These are phyloP conservation scores for Diaporthe australafricana DNA, from an alignment of 2,329 filamentous ascomycete species.

Conservation along the genomic window DNA sequence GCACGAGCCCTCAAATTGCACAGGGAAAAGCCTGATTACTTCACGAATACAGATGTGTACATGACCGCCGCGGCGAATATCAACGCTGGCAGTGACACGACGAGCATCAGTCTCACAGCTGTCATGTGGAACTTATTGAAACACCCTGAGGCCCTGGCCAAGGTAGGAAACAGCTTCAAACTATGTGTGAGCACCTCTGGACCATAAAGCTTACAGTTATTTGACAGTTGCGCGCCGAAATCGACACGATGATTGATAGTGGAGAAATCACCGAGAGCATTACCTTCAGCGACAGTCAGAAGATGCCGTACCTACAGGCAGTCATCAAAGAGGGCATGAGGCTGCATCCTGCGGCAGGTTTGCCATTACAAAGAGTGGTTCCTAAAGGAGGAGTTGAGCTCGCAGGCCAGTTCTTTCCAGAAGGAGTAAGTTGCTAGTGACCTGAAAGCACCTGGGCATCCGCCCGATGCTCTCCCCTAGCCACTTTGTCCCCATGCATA, in stretches of 20 bases:
- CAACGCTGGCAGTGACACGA: slow-evolving; percentile 51
- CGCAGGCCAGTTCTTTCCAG: slow-evolving; percentile 41
- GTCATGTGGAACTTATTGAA: slow-evolving; percentile 46
- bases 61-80: slow-evolving; percentile 43
- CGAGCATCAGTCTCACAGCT: slow-evolving; percentile 47
- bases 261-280: slow-evolving; percentile 34
- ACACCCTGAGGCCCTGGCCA: slow-evolving; percentile 44
- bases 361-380: slow-evolving; percentile 57
- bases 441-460: neutral
- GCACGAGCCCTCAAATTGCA: slow-evolving; percentile 1
- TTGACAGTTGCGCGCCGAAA: slow-evolving; percentile 49
- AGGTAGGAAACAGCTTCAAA: neutral
- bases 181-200: neutral
- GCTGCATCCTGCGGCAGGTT: slow-evolving; percentile 56
- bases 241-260: slow-evolving; percentile 45
- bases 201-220: neutral
- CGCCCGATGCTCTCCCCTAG: too few species aligned
- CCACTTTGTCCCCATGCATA: neutral
- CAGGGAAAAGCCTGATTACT: slow-evolving; percentile 12
- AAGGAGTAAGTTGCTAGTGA: slow-evolving; percentile 20
- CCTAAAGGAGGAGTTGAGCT: slow-evolving; percentile 50
- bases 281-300: slow-evolving; percentile 44
- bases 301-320: slow-evolving; percentile 59
- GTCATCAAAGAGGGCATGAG: slow-evolving; percentile 60
- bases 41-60: slow-evolving; percentile 39